phyloP scores from a whole-genome alignment of 2,329 filamentous ascomycete species.

The Apiospora kogelbergensis region DNA sequence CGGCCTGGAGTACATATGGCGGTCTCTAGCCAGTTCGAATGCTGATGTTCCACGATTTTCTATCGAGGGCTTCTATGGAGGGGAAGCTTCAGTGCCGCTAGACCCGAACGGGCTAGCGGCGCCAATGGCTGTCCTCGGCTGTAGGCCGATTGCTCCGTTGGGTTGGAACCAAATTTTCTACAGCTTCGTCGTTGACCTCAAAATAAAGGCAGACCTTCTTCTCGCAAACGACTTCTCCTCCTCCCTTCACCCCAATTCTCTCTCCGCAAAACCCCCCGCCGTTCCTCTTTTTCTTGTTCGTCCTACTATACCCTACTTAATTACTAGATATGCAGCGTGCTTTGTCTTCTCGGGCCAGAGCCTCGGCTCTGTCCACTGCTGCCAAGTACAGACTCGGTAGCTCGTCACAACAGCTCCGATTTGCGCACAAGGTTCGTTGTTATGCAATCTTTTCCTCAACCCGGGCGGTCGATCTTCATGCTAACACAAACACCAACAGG shows the following conservation, averaged over 20 bases:
- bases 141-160: slow-evolving; percentile 25
- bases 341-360: slow-evolving; percentile 77
- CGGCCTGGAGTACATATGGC: background rate
- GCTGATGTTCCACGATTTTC: slow-evolving; percentile 33
- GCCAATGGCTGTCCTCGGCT: slow-evolving; percentile 1
- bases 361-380: slow-evolving; percentile 74
- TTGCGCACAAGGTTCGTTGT: slow-evolving; percentile 85
- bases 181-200: slow-evolving; percentile 29
- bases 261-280: slow-evolving; percentile 21
- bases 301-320: slow-evolving; percentile 30
- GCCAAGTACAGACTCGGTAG: slow-evolving; percentile 64
- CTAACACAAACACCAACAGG: slow-evolving; percentile 51
- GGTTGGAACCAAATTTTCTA: slow-evolving; percentile 34
- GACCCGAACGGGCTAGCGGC: slow-evolving; percentile 29
- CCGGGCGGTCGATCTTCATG: slow-evolving; percentile 9
- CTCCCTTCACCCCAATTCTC: slow-evolving; percentile 26
- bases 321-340: slow-evolving; percentile 85
- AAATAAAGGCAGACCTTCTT: slow-evolving; percentile 19
- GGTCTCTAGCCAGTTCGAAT: background rate
- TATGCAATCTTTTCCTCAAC: background rate
- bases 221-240: slow-evolving; percentile 26
- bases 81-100: slow-evolving; percentile 26
- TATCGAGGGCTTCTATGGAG: slow-evolving; percentile 24
- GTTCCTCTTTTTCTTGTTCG: slow-evolving; percentile 30
- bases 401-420: slow-evolving; percentile 86